Conservation (phyloP, 371 early-diverging fungal species). For the Hamiltosporidium tvaerminnensis region DNA sequence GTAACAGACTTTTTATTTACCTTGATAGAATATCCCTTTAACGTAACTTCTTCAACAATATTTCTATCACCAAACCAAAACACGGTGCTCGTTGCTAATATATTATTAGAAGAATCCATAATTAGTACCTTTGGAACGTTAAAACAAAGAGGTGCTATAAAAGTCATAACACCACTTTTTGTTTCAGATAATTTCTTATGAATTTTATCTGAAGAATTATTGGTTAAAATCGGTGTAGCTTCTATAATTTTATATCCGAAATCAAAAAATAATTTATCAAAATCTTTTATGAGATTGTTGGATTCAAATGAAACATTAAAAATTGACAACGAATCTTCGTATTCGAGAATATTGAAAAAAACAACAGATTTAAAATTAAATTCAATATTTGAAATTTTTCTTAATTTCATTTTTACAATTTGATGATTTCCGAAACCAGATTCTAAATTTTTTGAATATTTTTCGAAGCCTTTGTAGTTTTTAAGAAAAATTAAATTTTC, state of each 20-base stretch:
- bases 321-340: conserved; percentile 27
- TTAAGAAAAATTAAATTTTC: conserved; percentile 38
- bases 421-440: conserved; percentile 10
- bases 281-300: not conserved
- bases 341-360: conserved; percentile 27
- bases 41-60: conserved; percentile 30
- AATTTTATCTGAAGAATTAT: conserved; percentile 23
- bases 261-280: conserved; percentile 22
- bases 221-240: conserved; percentile 12
- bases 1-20: conserved; percentile 36
- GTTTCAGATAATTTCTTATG: conserved; percentile 17
- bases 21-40: conserved; percentile 44
- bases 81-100: conserved; percentile 12
- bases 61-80: conserved; percentile 30
- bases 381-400: conserved; percentile 6
- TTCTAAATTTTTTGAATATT: conserved; percentile 4
- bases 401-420: conserved; percentile 21
- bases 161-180: conserved; percentile 33
- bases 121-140: conserved; percentile 17
- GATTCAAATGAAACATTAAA: conserved; percentile 22
- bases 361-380: conserved; percentile 12
- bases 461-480: conserved; percentile 20
- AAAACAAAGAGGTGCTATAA: conserved; percentile 37
- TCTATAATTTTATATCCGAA: conserved; percentile 27
- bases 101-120: conserved; percentile 6